Conservation (phyloP, 2,329 filamentous ascomycete genomes). For the Fusarium annulatum region DNA sequence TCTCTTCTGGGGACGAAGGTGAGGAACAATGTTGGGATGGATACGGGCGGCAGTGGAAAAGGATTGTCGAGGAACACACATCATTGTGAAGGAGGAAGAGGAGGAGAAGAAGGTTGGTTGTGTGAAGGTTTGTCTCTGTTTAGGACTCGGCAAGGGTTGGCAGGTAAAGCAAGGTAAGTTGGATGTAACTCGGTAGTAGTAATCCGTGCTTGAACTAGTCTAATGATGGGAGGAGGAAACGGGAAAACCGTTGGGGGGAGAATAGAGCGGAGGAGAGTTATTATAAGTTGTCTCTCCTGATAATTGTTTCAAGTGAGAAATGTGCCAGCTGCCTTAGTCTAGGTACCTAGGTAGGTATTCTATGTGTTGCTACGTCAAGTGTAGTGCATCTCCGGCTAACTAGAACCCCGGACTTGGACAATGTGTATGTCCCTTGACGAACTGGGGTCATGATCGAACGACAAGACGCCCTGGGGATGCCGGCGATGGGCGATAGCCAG, state of each 20-base stretch:
- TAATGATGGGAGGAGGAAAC: conserved; percentile 28
- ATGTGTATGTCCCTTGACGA: background rate
- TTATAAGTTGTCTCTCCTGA: conserved; percentile 32
- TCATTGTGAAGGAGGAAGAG: conserved; percentile 39
- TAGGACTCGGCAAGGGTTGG: conserved; percentile 30
- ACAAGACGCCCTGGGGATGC: conserved; percentile 21
- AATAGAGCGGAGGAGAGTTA: conserved; percentile 16
- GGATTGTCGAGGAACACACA: conserved; percentile 40
- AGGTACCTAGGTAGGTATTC: background rate
- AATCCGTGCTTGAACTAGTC: conserved; percentile 32
- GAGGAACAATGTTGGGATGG: conserved; percentile 46
- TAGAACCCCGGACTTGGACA: conserved; percentile 5
- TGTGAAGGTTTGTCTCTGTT: conserved; percentile 14
- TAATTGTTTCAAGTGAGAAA: conserved; percentile 7
- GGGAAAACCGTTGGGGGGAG: conserved; percentile 27
- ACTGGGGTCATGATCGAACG: conserved; percentile 35
- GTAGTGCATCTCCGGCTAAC: conserved; percentile 1
- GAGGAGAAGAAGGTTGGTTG: background rate
- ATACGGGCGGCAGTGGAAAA: conserved; percentile 46
- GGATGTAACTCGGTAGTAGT: conserved; percentile 29
- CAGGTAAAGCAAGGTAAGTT: background rate
- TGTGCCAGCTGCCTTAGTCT: background rate
- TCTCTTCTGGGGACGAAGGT: conserved; percentile 41
- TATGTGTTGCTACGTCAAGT: background rate
- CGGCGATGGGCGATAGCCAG: conserved; percentile 25